Evolutionary conservation across 2,329 filamentous ascomycete species (phyloP), one percentile per base, ranked within the genome.

Genomic region (Diaporthe australafricana): DNA sequence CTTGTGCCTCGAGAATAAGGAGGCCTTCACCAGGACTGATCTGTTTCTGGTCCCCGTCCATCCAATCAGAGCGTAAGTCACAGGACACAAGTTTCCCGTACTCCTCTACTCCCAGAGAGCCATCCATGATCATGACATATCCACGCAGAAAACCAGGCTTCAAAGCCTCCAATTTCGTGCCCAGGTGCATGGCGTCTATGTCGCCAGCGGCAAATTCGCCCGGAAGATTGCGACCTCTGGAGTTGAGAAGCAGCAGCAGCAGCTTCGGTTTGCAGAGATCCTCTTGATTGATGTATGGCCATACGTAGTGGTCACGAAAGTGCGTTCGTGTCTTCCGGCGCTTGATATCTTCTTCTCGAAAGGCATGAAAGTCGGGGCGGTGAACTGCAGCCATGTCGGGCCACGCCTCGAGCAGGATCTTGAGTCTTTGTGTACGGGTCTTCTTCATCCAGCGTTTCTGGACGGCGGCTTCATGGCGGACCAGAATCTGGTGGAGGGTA

Each of bases 241-340:
- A 79, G 68, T 89, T 88, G n/a, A 92, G 77, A 27, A 91, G 79
- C 11, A 91, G 77, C 0, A 83, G 81, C 12, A 91, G 75, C 0
- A 78, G 72, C 62, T 84, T 86, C 0, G 83, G 77, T 32, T 84
- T 80, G 0, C 76, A 67, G 0, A 91, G 79, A 74, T 91, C 89
- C 68, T 91, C 87, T 55, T 87, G 80, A 74, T 91, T 91, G 76
- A 91, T 85, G 57, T 86, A 82, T 0, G 89, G 88, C 82, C 84
- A 89, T 52, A 88, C 77, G 72, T 80, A 88, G 12, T 79, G 70
- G 9, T 83, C 80, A 5, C 48, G 48, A 30, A 52, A 52, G 8
- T 17, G 11, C 2, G 48, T 52, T 11, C 17, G 11, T 1, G 25
- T 30, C 25, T 52, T 52, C 14, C 48, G 12, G 1, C 6, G 22